Base-by-base conservation (phyloP, 2,329 filamentous ascomycete species). In the Basipetospora chlamydospora region DNA sequence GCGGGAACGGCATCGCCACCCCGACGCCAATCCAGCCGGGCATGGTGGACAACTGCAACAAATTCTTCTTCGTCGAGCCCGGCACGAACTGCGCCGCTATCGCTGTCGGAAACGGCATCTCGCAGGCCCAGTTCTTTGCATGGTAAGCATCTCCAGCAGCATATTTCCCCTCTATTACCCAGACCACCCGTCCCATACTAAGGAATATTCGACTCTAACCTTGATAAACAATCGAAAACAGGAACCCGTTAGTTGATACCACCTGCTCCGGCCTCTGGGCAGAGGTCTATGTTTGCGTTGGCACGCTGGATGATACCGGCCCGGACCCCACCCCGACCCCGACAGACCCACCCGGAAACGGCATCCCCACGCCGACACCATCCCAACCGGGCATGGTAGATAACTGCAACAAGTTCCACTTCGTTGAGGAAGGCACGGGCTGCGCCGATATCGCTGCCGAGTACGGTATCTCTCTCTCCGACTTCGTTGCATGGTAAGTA, bases 361-460 rank as follows among this genome's bases (percentile, higher is more conserved):
- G 44, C 2, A 45, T 51, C 33, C 26, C 43, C 3, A 54, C 50
- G 11, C 53, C 54, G 0, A 43, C 43, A n/a, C 50, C 53, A 6
- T 48, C 40, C 11, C 50, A 55, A 35, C 34, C 46, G 3, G 47
- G 47, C 31, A 52, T 56, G 42, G 42, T 46, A 8, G 33, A 38
- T 10, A 51, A 50, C 38, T 55, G 53, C 18, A 44, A 52, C 10
- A 48, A 42, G 26, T 56, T 54, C 33, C 41, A 54, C 33, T 31
- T 41, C 2, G 40, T 55, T 0, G 25, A 42, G 7, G 29, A 13
- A 0, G 47, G 44, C 1, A 47, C 52, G 8, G 40, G 32, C 6
- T 58, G 53, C 28, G 35, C 26, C 6, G 38, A 29, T 0, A 54
- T 58, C 18, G 44, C 46, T 8, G 26, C 37, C 0, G 34, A 37